Percentiles rank a stretch among this genome's conserved stretches.
Evolutionary conservation across 768 basidiomycete genomes (phyloP).

Genomic region (Lyophyllum atratum): DNA sequence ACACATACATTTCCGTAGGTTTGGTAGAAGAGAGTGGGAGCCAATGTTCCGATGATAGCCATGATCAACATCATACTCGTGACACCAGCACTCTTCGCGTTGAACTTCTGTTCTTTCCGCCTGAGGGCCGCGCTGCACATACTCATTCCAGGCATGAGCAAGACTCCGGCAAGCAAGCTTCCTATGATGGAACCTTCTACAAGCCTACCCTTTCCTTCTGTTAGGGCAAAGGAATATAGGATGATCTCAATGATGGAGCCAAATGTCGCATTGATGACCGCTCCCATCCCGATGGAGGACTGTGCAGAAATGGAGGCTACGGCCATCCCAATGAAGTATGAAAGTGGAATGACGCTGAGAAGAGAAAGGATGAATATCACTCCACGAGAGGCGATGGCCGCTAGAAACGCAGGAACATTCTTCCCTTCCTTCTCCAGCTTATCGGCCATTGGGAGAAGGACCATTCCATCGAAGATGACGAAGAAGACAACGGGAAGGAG

Average conservation of each 20-base stretch:
- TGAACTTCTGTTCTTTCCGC: constrained; percentile 96
- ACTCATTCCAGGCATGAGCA: constrained; percentile 95
- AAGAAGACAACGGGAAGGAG: constrained; percentile 93
- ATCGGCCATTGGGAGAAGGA: constrained; percentile 75
- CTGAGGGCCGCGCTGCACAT: constrained; percentile 91
- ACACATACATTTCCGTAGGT: constrained; percentile 91
- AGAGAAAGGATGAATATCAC: constrained; percentile 85
- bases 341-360: constrained; percentile 92
- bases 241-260: constrained; percentile 98
- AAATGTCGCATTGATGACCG: constrained; percentile 98
- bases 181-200: constrained; percentile 98
- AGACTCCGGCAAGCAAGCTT: constrained; percentile 89
- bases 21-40: constrained; percentile 97
- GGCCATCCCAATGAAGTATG: constrained; percentile 99
- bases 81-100: constrained; percentile 98
- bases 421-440: constrained; percentile 51
- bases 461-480: constrained; percentile 90
- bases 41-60: constrained; percentile 96
- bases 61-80: constrained; percentile 99
- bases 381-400: constrained; percentile 68
- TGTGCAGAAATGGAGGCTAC: constrained; percentile 99
- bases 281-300: constrained; percentile 98
- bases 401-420: constrained; percentile 65
- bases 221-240: constrained; percentile 87
- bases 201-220: constrained; percentile 87